Evolutionary conservation across 2,329 filamentous ascomycete species (phyloP), one percentile per base, ranked within the genome.

Genomic region (Lecanosticta acicola): DNA sequence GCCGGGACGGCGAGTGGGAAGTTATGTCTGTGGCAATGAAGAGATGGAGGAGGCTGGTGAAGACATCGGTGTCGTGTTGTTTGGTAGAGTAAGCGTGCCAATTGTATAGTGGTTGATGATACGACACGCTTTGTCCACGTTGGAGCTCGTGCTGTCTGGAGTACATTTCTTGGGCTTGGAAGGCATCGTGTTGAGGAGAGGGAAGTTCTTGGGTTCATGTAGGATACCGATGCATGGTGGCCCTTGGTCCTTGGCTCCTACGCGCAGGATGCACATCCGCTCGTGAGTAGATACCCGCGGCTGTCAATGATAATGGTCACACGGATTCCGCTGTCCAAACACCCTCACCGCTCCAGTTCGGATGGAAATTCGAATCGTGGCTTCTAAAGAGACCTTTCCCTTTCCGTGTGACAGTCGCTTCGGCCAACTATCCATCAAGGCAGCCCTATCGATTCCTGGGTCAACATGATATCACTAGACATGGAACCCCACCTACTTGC

Each of bases 1-100:
- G 91, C 86, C 2, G 93, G 89, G 0, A 97, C 86, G 0, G 88
- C 86, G 0, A 94, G 87, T 62, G 93, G 93, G 2, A 97, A 97
- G 68, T 67, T 97, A 19, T 94, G 86, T 66, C 69, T 98, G 29
- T 98, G 91, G 89, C 24, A 29, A 11, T 29, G 24, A 29, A 11
- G 24, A 29, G 24, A 7, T 11, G 5, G 24, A 29, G 24, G 24
- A 29, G 24, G 5, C 24, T 29, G 24, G 24, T 29, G 7, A 29
- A 29, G 24, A 5, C 24, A 5, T 29, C 7, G 24, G 5, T 7
- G 24, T 29, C 11, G 24, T 29, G 24, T 7, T 29, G 11, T 7
- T 29, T 29, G 24, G 24, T 29, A 29, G 24, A 29, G 7, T 29
- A 29, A 7, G 7, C 7, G 5, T 29, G 7, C 11, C 11, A 11